Percentiles rank a stretch among this genome's conserved stretches.
phyloP scores from a whole-genome alignment of 2,329 filamentous ascomycete species.

The Colletotrichum costaricense region DNA sequence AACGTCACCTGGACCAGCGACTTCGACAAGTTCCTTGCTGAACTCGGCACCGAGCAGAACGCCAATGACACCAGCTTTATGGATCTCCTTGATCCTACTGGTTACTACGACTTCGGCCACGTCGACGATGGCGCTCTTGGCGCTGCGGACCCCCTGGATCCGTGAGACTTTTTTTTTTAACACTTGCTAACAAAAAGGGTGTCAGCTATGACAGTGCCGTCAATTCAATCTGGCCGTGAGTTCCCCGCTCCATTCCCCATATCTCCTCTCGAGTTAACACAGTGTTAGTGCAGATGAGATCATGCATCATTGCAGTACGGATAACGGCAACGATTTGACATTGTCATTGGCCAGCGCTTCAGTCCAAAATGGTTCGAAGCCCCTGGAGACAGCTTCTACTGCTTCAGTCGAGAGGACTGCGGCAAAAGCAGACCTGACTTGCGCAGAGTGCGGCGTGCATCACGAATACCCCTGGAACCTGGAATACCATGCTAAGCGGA shows the following conservation, averaged over 20 bases:
- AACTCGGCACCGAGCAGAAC: background rate
- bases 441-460: too few species aligned
- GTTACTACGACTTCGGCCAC: constrained; percentile 21
- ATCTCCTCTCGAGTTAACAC: too few species aligned
- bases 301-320: too few species aligned
- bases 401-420: too few species aligned
- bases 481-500: background rate
- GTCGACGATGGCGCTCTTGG: constrained; percentile 10
- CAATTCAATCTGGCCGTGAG: too few species aligned
- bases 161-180: constrained; percentile 46
- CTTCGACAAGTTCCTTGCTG: constrained; percentile 26
- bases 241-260: too few species aligned
- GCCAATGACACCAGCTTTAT: constrained; percentile 28
- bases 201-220: constrained; percentile 22
- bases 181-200: constrained; percentile 47
- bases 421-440: too few species aligned
- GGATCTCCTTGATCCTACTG: constrained; percentile 31
- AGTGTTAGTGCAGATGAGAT: too few species aligned
- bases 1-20: constrained; percentile 32
- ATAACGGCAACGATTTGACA: too few species aligned
- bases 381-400: too few species aligned
- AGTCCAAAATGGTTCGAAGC: too few species aligned
- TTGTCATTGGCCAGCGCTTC: too few species aligned
- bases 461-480: background rate
- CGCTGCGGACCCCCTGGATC: constrained; percentile 35